A percentile compares a stretch with the other conserved stretches of the same genome.
Conservation (phyloP, 1,139 yeast genomes). For the Debaryomyces fabryi region DNA sequence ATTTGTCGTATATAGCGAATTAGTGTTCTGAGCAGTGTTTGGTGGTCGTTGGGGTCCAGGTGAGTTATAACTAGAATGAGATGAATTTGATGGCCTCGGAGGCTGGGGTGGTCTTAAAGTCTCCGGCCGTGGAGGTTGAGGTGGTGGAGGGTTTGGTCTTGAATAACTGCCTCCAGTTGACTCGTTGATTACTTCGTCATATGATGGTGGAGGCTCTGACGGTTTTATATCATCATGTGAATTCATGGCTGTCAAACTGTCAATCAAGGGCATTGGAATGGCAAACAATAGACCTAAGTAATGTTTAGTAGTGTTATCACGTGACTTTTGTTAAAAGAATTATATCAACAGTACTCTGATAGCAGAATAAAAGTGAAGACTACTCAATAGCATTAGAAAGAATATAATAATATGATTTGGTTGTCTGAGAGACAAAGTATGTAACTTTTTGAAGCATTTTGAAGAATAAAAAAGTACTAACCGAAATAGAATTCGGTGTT, state of each 20-base stretch:
- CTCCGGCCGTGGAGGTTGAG: slow-evolving; percentile 13
- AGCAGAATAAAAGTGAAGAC: neutral
- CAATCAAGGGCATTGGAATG: neutral
- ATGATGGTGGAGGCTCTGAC: slow-evolving; percentile 19
- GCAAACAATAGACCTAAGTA: neutral
- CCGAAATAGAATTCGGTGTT: slow-evolving; percentile 76
- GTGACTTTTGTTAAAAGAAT: neutral
- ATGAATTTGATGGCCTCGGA: slow-evolving; percentile 10
- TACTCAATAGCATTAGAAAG: neutral
- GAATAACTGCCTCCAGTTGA: slow-evolving; percentile 7
- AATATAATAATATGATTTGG: slow-evolving; percentile 59
- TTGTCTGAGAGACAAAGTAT: slow-evolving; percentile 76
- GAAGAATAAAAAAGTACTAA: slow-evolving; percentile 20
- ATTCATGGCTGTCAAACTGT: neutral
- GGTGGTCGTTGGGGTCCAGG: neutral
- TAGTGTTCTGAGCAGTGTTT: neutral
- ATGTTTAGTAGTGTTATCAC: neutral
- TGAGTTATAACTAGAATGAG: slow-evolving; percentile 1
- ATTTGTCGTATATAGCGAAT: slow-evolving; percentile 31
- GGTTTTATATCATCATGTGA: neutral
- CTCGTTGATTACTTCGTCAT: slow-evolving; percentile 17
- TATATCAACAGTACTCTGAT: slow-evolving; percentile 2
- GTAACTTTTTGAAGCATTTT: slow-evolving; percentile 25
- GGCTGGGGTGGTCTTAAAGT: slow-evolving; percentile 11
- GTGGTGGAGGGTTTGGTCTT: slow-evolving; percentile 12